These are phyloP conservation scores for Yamadazyma dendronema DNA, from an alignment of 1,139 yeast genomes.

Conservation along the genomic window DNA sequence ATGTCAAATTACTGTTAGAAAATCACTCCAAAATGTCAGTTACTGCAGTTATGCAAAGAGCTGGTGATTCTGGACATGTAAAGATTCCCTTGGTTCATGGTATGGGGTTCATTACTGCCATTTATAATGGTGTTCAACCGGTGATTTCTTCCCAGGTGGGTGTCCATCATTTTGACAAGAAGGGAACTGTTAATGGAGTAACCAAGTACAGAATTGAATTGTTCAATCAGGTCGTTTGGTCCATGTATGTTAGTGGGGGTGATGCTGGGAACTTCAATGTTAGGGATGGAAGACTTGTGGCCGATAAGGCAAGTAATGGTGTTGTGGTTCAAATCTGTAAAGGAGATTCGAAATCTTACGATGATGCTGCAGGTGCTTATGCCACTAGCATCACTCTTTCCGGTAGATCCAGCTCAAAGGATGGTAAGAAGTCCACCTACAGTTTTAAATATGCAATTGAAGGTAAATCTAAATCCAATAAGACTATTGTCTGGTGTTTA, in stretches of 20 bases:
- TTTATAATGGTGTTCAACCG: constrained; percentile 56
- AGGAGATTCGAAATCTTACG: constrained; percentile 46
- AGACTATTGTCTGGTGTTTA: constrained; percentile 49
- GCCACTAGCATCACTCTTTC: constrained; percentile 23
- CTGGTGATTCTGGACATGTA: constrained; percentile 15
- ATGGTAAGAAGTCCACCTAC: constrained; percentile 28
- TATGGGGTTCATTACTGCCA: constrained; percentile 69
- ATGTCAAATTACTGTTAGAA: constrained; percentile 22
- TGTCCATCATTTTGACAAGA: constrained; percentile 41
- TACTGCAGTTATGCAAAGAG: constrained; percentile 18
- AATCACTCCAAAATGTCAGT: constrained; percentile 38
- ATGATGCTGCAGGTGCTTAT: constrained; percentile 47
- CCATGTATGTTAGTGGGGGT: constrained; percentile 37
- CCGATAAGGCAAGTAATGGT: constrained; percentile 34
- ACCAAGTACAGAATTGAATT: constrained; percentile 33
- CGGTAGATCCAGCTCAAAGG: constrained; percentile 21
- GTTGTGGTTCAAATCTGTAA: constrained; percentile 46
- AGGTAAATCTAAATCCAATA: constrained; percentile 31
- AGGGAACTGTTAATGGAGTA: constrained; percentile 12
- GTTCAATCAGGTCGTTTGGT: constrained; percentile 44
- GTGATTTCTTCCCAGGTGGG: constrained; percentile 64
- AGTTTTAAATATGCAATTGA: constrained; percentile 26
- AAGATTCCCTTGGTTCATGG: constrained; percentile 49
- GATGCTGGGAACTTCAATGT: constrained; percentile 33
- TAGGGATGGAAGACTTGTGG: constrained; percentile 52